Conservation (phyloP, 306 rosid genomes). For the Lathyrus aphaca region DNA sequence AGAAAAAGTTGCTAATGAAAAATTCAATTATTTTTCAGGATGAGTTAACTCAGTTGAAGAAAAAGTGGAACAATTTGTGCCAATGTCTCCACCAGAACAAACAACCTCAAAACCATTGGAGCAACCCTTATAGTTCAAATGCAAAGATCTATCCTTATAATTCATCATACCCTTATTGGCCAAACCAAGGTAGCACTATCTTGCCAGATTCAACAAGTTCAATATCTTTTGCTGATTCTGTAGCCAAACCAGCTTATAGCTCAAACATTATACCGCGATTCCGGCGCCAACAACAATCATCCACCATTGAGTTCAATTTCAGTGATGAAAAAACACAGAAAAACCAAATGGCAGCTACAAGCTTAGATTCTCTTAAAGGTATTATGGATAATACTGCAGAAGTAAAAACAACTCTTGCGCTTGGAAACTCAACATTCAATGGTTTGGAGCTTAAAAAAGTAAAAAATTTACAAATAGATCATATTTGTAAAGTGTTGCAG, state of each 20-base stretch:
- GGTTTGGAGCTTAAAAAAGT: conserved; percentile 48
- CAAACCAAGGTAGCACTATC: conserved; percentile 46
- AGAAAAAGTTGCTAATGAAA: conserved; percentile 24
- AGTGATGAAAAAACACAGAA: conserved; percentile 45
- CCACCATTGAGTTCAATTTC: conserved; percentile 84
- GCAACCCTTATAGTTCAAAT: conserved; percentile 40
- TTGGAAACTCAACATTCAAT: conserved; percentile 67
- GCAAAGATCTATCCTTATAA: conserved; percentile 53
- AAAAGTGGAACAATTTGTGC: conserved; percentile 79
- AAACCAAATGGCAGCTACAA: conserved; percentile 42
- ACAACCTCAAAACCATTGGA: conserved; percentile 50
- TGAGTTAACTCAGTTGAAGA: conserved; percentile 59
- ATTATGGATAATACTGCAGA: conserved; percentile 57
- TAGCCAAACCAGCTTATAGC: conserved; percentile 41
- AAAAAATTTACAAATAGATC: conserved; percentile 53
- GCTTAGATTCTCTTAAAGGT: conserved; percentile 57
- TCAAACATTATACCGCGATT: conserved; percentile 59
- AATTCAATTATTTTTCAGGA: conserved; percentile 49
- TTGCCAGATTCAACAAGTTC: conserved; percentile 65
- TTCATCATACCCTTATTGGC: conserved; percentile 70
- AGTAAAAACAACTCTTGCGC: conserved; percentile 77
- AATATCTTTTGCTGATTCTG: conserved; percentile 60
- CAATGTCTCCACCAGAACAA: conserved; percentile 67
- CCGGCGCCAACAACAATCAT: conserved; percentile 76
- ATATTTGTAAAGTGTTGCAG: conserved; percentile 65